Percentiles rank a stretch among this genome's conserved stretches.
Conservation (phyloP, 345 rosid genomes). For the Leavenworthia alabamica region DNA sequence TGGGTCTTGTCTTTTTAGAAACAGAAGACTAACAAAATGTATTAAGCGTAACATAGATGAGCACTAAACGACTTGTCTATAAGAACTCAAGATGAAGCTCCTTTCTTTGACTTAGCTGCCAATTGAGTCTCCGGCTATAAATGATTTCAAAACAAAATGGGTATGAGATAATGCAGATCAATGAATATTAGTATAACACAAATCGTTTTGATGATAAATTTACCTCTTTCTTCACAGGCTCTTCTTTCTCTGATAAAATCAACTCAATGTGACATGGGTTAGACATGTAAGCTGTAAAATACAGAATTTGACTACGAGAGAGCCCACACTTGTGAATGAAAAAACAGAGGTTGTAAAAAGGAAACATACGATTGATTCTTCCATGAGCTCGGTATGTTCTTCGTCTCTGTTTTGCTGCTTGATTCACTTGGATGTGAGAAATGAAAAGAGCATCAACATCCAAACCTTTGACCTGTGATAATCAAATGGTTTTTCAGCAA, state of each 20-base stretch:
- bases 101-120: constrained; percentile 69
- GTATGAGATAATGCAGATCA: neutral
- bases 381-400: constrained; percentile 96
- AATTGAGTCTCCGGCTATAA: constrained; percentile 83
- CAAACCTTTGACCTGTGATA: constrained; percentile 86
- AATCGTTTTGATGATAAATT: neutral
- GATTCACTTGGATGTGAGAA: constrained; percentile 93
- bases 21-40: constrained; percentile 10
- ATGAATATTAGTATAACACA: neutral
- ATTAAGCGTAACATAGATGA: neutral
- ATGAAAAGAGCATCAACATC: constrained; percentile 80
- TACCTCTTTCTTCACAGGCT: constrained; percentile 94
- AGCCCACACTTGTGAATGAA: neutral
- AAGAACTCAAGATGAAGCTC: constrained; percentile 5
- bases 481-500: neutral
- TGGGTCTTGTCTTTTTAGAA: constrained; percentile 10
- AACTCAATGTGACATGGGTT: constrained; percentile 96
- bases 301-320: neutral
- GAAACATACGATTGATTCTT: constrained; percentile 81
- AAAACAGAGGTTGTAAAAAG: neutral
- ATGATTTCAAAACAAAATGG: neutral
- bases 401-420: constrained; percentile 92
- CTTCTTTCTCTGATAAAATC: constrained; percentile 86
- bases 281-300: constrained; percentile 81
- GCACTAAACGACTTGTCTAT: neutral